Base-by-base conservation (phyloP, 2,329 filamentous ascomycete species). In the Ophiostoma piceae region DNA sequence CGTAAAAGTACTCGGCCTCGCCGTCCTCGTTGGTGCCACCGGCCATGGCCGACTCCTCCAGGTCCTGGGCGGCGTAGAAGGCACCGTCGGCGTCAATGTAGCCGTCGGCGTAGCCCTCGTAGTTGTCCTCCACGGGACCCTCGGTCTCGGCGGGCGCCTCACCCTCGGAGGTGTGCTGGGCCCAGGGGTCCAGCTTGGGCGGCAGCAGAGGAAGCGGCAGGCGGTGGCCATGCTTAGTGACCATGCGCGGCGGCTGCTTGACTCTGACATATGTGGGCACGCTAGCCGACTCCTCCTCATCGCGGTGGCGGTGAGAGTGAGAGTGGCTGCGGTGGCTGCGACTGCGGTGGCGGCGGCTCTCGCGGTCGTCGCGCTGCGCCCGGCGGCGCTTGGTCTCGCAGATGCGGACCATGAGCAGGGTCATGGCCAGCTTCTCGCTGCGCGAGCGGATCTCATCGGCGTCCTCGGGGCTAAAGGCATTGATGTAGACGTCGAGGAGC, bases 401-500 rank as follows among this genome's bases (percentile, higher is more conserved):
- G 4, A 29, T 32, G 14, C 73, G 73, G 11, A 72, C 72, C 1
- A 7, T 0, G 2, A 70, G 65, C 11, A 74, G 41, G 3, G 12
- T 19, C 3, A 51, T 12, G 12, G 67, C 68, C n/a, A 74, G 60
- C 1, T 6, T 29, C 39, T 68, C 54, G 39, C 69, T 71, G 8
- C 29, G 51, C 5, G 1, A 19, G 12, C 70, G 68, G 60, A 74
- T 71, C 57, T 69, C 67, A 1, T 29, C 35, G 1, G 66, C 69
- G 8, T 16, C 51, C 8, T 54, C 69, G 14, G 39, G 51, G 67
- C 68, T 70, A 11, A 69, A 77, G 35, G 69, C 76, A 5, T 75
- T 70, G 65, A 84, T 80, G 82, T 83, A 85, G 7, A 78, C 78
- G 29, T 83, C 79, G 0, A 85, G 75, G 37, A 83, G 70, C 32